Base-by-base conservation (phyloP, 345 rosid species). In the Salix exigua region DNA sequence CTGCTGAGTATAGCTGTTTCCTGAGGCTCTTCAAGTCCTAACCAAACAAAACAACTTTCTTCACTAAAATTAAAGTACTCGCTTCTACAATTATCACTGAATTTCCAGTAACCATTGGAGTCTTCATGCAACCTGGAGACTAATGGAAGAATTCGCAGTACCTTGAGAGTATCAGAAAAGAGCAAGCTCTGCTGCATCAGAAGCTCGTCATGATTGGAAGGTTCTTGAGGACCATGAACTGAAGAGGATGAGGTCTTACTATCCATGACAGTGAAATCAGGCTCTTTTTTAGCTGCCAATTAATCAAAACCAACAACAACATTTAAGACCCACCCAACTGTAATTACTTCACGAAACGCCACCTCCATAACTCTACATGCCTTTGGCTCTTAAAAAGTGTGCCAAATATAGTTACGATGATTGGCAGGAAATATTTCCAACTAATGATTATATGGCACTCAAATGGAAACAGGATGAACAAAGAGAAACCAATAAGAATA, bases 1-100 rank as follows among this genome's bases (percentile, higher is more conserved):
- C 98, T 17, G 97, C 99, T 26, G 90, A 88, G 86, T 89, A 91
- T 60, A 95, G 74, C 66, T 95, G 98, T 73, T 86, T 80, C 83
- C 90, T 88, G 68, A 95, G 67, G 75, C 78, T 86, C 91, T 87
- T 95, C 85, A 95, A 82, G 65, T 93, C 99, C 98, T 95, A 44
- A 75, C 61, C 2, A 76, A 69, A 60, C 46, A 74, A 67, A 78
- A 38, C 31, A 68, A 46, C 50, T 46, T 30, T 68, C 31, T 26
- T 13, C 44, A 4, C 13, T 65, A 53, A 19, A 72, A 37, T 31
- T 31, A 44, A 74, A 12, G 38, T 2, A 19, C 71, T 72, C 4
- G 10, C 13, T 4, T 58, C 6, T 58, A n/a, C 63, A 58, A 58
- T 58, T 11, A 23, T 58, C 63, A 9, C 63, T 58, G 28, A 58